These are phyloP conservation scores for Ascochyta rabiei DNA, from an alignment of 2,329 filamentous ascomycete species.

Conservation along the genomic window DNA sequence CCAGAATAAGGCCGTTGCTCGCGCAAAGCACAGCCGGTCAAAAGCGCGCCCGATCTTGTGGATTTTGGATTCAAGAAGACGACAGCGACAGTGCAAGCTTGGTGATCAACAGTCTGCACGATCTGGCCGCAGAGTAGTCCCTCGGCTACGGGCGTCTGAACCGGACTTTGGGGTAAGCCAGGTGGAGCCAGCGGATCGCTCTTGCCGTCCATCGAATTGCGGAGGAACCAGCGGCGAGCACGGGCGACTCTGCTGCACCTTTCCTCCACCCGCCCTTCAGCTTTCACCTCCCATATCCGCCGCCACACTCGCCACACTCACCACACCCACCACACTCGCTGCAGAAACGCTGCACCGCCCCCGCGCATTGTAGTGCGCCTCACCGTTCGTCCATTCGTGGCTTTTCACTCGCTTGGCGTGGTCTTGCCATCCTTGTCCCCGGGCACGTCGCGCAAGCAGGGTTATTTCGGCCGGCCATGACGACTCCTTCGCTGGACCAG, in stretches of 20 bases:
- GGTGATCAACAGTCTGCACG: constrained; percentile 1
- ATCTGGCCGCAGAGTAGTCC: constrained; percentile 9
- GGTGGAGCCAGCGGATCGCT: constrained; percentile 31
- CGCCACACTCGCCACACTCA: constrained; percentile 2
- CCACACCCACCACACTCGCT: constrained; percentile 8
- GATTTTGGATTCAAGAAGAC: neutral
- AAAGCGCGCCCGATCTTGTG: neutral
- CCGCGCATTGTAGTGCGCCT: neutral
- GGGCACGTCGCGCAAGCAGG: constrained; percentile 22
- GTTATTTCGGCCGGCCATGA: constrained; percentile 38
- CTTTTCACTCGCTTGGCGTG: constrained; percentile 23
- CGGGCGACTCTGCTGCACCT: constrained; percentile 21
- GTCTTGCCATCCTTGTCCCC: constrained; percentile 27
- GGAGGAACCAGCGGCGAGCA: constrained; percentile 32
- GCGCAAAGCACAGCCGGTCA: constrained; percentile 8
- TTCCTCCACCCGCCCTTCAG: constrained; percentile 21
- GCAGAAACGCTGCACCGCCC: constrained; percentile 1
- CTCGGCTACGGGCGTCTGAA: constrained; percentile 11
- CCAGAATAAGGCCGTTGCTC: constrained; percentile 10
- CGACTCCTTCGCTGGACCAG: constrained; percentile 36
- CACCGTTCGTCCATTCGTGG: constrained; percentile 1
- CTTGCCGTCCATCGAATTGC: constrained; percentile 33
- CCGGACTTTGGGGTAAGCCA: constrained; percentile 15
- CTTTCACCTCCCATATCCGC: constrained; percentile 7
- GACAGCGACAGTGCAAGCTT: neutral